A percentile compares a stretch with the other conserved stretches of the same genome.
Conservation (phyloP, 2,329 filamentous ascomycete genomes). For the Sarocladiaceae sp. region DNA sequence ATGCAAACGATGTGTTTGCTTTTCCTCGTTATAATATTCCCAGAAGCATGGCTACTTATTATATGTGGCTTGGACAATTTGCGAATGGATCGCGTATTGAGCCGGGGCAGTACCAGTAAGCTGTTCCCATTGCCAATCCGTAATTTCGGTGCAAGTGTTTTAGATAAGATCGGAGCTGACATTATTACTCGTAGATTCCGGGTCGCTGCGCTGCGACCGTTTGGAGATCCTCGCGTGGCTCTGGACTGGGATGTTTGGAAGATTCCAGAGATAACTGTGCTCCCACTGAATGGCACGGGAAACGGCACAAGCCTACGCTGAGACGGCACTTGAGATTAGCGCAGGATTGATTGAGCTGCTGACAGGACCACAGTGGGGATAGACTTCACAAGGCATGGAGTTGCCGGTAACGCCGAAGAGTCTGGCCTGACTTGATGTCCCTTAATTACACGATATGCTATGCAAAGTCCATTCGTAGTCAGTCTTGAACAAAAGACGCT, state of each 20-base stretch:
- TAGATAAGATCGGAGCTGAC: too few species aligned
- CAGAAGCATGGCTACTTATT: background rate
- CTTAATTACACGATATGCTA: too few species aligned
- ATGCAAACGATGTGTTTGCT: background rate
- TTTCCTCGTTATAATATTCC: constrained; percentile 11
- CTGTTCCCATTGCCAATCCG: too few species aligned
- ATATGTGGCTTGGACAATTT: constrained; percentile 1
- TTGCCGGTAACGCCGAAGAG: too few species aligned
- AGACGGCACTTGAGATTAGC: too few species aligned
- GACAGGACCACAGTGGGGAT: too few species aligned
- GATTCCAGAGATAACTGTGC: constrained; percentile 7
- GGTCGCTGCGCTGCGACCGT: background rate
- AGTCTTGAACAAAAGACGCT: too few species aligned
- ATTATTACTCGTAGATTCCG: background rate
- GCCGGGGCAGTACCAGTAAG: background rate
- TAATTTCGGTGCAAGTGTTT: too few species aligned
- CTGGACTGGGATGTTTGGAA: background rate
- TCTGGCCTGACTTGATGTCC: too few species aligned
- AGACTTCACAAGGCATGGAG: too few species aligned
- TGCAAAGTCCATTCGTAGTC: too few species aligned
- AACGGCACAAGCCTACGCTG: background rate
- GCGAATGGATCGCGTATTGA: background rate
- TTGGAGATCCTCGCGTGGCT: background rate
- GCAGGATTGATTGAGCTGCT: too few species aligned
- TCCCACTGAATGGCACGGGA: background rate